Evolutionary conservation across 768 basidiomycete genomes (phyloP).

Genomic region (Erythrobasidium yunnanense): DNA sequence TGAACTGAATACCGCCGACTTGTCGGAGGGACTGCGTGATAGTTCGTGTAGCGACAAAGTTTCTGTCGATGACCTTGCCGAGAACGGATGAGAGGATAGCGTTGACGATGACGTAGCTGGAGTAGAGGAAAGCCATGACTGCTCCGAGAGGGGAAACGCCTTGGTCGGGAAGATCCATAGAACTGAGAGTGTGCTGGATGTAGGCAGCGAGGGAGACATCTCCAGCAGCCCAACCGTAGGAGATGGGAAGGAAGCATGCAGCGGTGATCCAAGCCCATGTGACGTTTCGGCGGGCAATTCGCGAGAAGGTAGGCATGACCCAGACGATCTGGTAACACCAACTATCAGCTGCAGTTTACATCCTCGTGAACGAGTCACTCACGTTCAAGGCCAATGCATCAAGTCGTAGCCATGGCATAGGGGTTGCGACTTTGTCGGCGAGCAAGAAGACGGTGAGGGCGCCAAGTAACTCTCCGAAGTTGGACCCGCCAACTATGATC

Average conservation of each 20-base stretch:
- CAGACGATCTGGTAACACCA: no score
- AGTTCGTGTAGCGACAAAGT: conserved; percentile 27
- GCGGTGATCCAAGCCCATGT: conserved; percentile 28
- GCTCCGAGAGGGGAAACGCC: conserved; percentile 38
- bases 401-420: conserved; percentile 31
- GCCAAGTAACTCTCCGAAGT: conserved; percentile 38
- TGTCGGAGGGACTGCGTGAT: conserved; percentile 31
- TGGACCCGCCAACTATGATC: conserved; percentile 39
- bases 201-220: conserved; percentile 41
- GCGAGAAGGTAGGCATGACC: conserved; percentile 34
- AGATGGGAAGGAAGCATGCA: conserved; percentile 36
- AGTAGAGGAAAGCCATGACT: conserved; percentile 40
- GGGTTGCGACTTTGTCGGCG: conserved; percentile 35
- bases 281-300: conserved; percentile 30
- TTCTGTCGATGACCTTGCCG: conserved; percentile 38
- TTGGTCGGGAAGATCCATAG: conserved; percentile 29
- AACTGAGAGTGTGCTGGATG: conserved; percentile 37
- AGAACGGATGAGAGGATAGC: conserved; percentile 38
- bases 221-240: conserved; percentile 39
- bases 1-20: conserved; percentile 38
- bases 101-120: conserved; percentile 36
- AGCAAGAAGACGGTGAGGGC: conserved; percentile 35
- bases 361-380: no score
- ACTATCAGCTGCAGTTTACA: no score
- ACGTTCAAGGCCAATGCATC: conserved; percentile 34